These are phyloP conservation scores for Selenicereus undatus DNA, from an alignment of 148 eudicot species.

Conservation along the genomic window DNA sequence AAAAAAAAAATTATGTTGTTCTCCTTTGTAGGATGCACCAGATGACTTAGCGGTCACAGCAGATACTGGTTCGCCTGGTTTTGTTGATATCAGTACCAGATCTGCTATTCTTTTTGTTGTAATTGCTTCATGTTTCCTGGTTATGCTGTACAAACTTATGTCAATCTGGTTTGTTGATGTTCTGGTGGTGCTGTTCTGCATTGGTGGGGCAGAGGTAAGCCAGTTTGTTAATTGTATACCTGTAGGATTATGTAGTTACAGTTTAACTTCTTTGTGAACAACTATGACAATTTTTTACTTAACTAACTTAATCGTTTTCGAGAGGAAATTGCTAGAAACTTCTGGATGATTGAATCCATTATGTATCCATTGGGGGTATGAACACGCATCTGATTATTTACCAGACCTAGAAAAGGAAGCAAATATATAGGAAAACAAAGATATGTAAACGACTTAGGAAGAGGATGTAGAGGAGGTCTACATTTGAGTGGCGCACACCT, in stretches of 20 bases:
- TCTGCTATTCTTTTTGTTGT: constrained; percentile 85
- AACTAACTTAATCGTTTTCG: background rate
- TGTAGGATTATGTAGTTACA: background rate
- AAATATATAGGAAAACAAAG: background rate
- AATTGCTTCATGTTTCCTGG: constrained; percentile 84
- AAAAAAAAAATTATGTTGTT: background rate
- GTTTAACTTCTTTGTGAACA: too few relatives aligned
- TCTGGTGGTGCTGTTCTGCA: constrained; percentile 86
- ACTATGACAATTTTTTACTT: background rate
- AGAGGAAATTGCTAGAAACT: background rate
- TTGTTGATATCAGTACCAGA: constrained; percentile 74
- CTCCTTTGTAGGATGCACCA: constrained; percentile 64
- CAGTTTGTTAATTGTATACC: background rate
- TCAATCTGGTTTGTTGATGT: constrained; percentile 84
- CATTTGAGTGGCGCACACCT: background rate
- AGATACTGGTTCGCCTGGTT: constrained; percentile 40
- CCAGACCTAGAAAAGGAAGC: background rate
- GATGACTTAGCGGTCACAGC: constrained; percentile 45
- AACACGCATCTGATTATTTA: background rate
- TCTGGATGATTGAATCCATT: background rate
- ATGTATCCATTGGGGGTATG: background rate
- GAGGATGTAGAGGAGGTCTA: background rate
- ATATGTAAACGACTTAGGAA: background rate
- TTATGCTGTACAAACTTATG: constrained; percentile 98
- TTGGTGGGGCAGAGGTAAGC: constrained; percentile 93